Evolutionary conservation across 2,329 filamentous ascomycete species (phyloP).

Genomic region (Cladophialophora bantiana): DNA sequence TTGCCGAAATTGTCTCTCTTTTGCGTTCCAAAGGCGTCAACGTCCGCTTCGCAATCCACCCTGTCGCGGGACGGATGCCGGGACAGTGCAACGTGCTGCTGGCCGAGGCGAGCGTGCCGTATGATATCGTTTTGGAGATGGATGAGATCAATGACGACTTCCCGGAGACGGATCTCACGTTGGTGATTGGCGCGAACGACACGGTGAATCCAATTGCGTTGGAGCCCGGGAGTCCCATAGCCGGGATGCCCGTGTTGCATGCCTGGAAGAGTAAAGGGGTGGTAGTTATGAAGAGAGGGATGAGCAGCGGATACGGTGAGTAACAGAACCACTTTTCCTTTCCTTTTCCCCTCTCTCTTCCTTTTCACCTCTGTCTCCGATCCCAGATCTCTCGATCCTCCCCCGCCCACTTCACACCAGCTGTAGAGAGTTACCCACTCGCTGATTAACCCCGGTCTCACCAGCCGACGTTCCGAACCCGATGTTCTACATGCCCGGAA

Average conservation of each 20-base stretch:
- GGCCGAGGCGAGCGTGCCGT: conserved; percentile 85
- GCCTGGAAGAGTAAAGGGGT: conserved; percentile 95
- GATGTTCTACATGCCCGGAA: conserved; percentile 87
- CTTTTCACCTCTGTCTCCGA: too few species aligned
- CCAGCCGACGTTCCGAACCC: conserved; percentile 87
- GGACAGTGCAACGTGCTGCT: conserved; percentile 91
- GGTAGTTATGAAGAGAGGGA: conserved; percentile 89
- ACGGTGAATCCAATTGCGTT: conserved; percentile 90
- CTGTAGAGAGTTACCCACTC: background rate
- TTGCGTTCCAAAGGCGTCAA: conserved; percentile 78
- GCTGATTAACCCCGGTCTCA: conserved; percentile 13
- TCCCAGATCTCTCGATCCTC: conserved; percentile 1
- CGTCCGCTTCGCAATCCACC: conserved; percentile 88
- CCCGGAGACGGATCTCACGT: conserved; percentile 79
- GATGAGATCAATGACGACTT: conserved; percentile 97
- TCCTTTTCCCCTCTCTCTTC: background rate
- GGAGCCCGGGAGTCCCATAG: conserved; percentile 82
- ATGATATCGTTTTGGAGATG: conserved; percentile 93
- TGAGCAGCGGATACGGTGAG: conserved; percentile 85
- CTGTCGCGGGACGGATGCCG: conserved; percentile 89
- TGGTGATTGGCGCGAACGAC: conserved; percentile 91
- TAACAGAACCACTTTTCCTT: conserved; percentile 29
- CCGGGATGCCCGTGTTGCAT: conserved; percentile 90
- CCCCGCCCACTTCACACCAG: background rate
- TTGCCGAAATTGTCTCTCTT: conserved; percentile 78